Evolutionary conservation across 2,329 filamentous ascomycete species (phyloP), one percentile per base, ranked within the genome.

Genomic region (Exophiala phaeomuriformis): DNA sequence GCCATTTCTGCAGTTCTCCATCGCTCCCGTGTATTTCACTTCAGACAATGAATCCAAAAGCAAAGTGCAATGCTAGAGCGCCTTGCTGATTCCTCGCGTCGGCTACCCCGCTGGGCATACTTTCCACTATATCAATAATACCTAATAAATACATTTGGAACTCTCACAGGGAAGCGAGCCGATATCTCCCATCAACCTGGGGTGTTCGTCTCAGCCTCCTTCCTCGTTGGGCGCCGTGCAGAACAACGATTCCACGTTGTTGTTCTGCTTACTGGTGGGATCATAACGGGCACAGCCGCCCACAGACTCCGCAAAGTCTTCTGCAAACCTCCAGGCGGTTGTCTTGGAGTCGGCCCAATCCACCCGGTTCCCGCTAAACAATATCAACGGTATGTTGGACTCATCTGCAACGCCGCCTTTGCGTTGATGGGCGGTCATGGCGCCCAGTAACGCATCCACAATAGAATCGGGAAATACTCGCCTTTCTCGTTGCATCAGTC

Each of bases 221-320:
- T 7, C 12, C 32, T 36, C 8, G 32, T 12, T 28, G 5, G 7
- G 9, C 31, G 44, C 42, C 27, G 51, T 7, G 49, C 57, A 59
- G 47, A 59, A 59, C 12, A 59, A 47, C 5, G 53, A 54, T 29
- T 50, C 49, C 32, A 59, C 36, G 30, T 47, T 28, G 29, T 28
- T 29, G 29, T 29, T 49, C 31, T 33, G 44, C 12, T 31, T 39
- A 28, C 49, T 45, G 35, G 30, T 37, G 7, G 43, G 12, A 12
- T 49, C 32, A 44, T 53, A 53, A 33, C 27, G 41, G n/a, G 39
- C 30, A 30, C 56, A 58, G 6, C 56, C 50, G 19, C 52, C 56
- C 31, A 58, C 45, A 29, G 52, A 47, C 8, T 42, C 12, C 9
- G 57, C 53, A 43, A 59, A 59, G 8, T 59, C 57, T 43, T 56